Base-by-base conservation (phyloP, 1,139 yeast genomes). In the Debaryomyces robertsiae region DNA sequence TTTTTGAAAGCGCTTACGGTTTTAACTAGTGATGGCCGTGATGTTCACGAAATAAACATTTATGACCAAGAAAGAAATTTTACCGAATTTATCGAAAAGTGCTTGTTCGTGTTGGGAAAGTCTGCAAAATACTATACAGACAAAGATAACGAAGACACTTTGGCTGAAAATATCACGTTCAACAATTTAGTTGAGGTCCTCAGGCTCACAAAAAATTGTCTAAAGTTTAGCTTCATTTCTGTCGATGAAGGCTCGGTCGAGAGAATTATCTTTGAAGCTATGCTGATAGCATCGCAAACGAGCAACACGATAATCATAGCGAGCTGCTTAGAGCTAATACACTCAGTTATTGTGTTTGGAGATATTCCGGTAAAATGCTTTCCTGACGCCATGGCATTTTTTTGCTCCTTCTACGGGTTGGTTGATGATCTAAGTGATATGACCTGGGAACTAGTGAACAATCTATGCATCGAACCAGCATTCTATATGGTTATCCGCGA, bases 11-110 rank as follows among this genome's bases (percentile, higher is more conserved):
- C 85, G 3, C 57, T 88, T 31, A 60, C 61, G 27, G 55, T 61
- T 0, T 65, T 88, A 35, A 81, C 95, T 0, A 70, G 73, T 29
- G 69, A 78, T 45, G 95, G 94, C 0, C 65, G 74, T 32, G 81
- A 82, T 40, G 63, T 84, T 34, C 76, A 75, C 42, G 87, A 81
- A 36, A 69, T 82, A 38, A 73, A 79, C 40, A 68, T 79, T 13
- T 73, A 75, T 29, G 73, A 74, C 38, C 63, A 60, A 17, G 62
- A 63, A 6, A 55, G 55, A 32, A 77, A 81, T 25, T 58, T 84
- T 38, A 61, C 74, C 5, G 41, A 43, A 11, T 60, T 59, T 39
- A 35, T 61, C 7, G 35, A 38, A 15, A 36, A 45, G 4, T 46
- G 55, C 9, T 37, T 62, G 13, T 30, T 32, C 13, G 48, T 48